Base-by-base conservation (phyloP, 1,284 basidiomycete species). In the Ganoderma boninense region DNA sequence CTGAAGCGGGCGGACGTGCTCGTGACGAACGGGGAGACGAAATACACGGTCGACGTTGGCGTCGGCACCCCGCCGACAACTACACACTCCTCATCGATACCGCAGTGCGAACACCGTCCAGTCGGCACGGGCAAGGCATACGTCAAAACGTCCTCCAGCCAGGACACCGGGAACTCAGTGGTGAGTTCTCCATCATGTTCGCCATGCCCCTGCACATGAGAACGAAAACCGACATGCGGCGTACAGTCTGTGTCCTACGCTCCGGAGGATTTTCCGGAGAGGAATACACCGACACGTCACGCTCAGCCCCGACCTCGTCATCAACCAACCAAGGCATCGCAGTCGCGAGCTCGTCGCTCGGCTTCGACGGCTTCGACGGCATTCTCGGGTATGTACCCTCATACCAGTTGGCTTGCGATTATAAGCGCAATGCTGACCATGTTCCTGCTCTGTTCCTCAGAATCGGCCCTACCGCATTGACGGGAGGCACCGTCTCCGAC, bases 21-120 rank as follows among this genome's bases (percentile, higher is more conserved):
- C 26, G 74, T 70, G 1, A 79, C 77, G 13, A 80, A 80, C 69
- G 67, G 64, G 38, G 75, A 72, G 8, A 71, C 74, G 10, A 61
- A 72, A 44, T 80, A 80, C 70, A 77, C 76, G 40, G 73, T 68
- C 23, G 72, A 62, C 32, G 73, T 79, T n/a, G 75, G 73, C 14
- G 74, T 79, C 26, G 79, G 79, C 7, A 70, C 66, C 23, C 79
- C 79, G 26, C 70, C 79, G 13, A 78, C 76, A 65, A 67, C 29
- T 79, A 77, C 69, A 69, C 69, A 57, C 66, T 80, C 32, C 71
- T 80, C 61, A 71, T 79, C 44, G 79, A 80, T 56, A 79, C 77
- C 4, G 79, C 23, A 78, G 77, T 64, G 90, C 89, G 35, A 90
- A 90, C 80, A 92, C 89, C 10, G 92, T 90, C 90, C n/a, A n/a